Evolutionary conservation across 192 early-diverging fungal genomes (phyloP).

Genomic region (Cladochytrium replicatum): DNA sequence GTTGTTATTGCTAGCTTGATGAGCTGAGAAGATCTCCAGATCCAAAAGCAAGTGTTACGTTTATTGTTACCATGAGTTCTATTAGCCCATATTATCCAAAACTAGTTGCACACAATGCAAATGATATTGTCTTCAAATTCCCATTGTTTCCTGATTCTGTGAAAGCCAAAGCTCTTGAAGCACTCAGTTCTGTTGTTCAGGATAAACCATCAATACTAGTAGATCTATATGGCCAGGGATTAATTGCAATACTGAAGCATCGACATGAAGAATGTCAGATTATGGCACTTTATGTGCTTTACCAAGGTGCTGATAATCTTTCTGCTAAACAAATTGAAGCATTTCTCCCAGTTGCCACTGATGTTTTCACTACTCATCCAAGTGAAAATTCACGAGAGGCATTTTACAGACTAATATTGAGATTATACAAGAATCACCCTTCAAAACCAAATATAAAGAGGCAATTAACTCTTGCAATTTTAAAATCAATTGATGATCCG

Average conservation of each 20-base stretch:
- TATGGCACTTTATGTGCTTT: slow-evolving; percentile 42
- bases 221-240: slow-evolving; percentile 38
- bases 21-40: too few relatives aligned
- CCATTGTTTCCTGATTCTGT: slow-evolving; percentile 33
- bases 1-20: too few relatives aligned
- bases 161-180: slow-evolving; percentile 38
- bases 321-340: slow-evolving; percentile 28
- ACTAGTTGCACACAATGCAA: slow-evolving; percentile 15
- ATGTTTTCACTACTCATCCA: slow-evolving; percentile 40
- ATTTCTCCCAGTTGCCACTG: slow-evolving; percentile 33
- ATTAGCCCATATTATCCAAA: slow-evolving; percentile 22
- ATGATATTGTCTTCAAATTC: slow-evolving; percentile 36
- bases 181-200: slow-evolving; percentile 40
- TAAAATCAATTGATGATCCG: too few relatives aligned
- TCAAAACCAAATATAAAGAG: too few relatives aligned
- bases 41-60: too few relatives aligned
- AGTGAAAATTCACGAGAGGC: slow-evolving; percentile 29
- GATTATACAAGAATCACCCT: slow-evolving; percentile 15
- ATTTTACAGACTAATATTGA: slow-evolving; percentile 24
- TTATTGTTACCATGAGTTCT: slow-evolving; percentile 21
- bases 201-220: slow-evolving; percentile 40
- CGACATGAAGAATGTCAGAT: slow-evolving; percentile 51
- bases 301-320: slow-evolving; percentile 30
- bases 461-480: too few relatives aligned
- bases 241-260: slow-evolving; percentile 40